phyloP scores from a whole-genome alignment of 805 yeast species.

The Kluyveromyces nonfermentans region DNA sequence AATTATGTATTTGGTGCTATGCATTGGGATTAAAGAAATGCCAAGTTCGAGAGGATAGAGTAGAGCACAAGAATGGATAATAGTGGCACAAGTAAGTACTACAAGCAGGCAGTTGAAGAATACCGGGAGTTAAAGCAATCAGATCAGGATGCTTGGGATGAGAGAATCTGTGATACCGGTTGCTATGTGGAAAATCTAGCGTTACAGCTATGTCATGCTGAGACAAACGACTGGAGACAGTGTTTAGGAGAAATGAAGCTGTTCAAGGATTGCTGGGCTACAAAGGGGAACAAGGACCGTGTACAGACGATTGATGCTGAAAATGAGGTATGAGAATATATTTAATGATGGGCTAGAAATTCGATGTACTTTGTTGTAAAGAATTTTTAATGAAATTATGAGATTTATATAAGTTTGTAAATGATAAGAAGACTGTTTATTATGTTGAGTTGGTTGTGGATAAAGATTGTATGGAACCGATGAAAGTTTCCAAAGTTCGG shows the following conservation, averaged over 20 bases:
- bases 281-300: constrained; percentile 45
- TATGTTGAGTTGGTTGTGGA: no score
- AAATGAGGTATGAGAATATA: not conserved
- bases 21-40: not conserved
- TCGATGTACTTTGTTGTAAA: not conserved
- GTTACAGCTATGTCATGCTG: constrained; percentile 70
- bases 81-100: constrained; percentile 9
- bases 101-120: constrained; percentile 24
- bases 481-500: constrained; percentile 8
- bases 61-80: not conserved
- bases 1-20: no score
- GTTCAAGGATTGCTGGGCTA: constrained; percentile 56
- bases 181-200: constrained; percentile 63
- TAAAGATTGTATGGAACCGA: not conserved
- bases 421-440: not conserved
- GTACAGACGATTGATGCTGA: constrained; percentile 23
- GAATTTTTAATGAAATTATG: not conserved
- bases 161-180: constrained; percentile 64
- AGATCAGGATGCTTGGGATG: constrained; percentile 69
- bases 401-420: not conserved
- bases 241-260: constrained; percentile 58
- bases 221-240: constrained; percentile 71
- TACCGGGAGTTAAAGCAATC: constrained; percentile 33
- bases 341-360: not conserved
- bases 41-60: not conserved